Base-by-base conservation (phyloP, 148 eudicot genomes). In the Mesembryanthemum crystallinum region DNA sequence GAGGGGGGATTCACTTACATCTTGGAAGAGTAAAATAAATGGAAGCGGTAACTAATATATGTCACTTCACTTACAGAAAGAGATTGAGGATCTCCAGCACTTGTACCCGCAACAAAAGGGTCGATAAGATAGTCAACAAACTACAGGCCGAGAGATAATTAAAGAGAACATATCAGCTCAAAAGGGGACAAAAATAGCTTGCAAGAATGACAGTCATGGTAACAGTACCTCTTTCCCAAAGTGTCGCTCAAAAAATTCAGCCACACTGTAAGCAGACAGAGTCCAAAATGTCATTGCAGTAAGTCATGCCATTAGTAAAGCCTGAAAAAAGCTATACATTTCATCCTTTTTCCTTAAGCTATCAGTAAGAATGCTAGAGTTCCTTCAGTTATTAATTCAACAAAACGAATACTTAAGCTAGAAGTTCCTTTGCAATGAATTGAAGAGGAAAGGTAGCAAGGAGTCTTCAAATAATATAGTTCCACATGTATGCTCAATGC, bases 101-200 rank as follows among this genome's bases (percentile, higher is more conserved):
- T 86, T 77, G 92, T 89, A 60, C 98, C 98, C 58, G 97, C 96
- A 78, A 95, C 88, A 83, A 95, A 89, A 72, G 98, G 98, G 76
- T 95, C 97, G 80, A 95, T 86, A 62, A 92, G 85, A 85, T 90
- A 86, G 77, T 95, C 98, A 78, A 92, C 98, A 80, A 92, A 93
- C 98, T 81, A 47, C 59, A 30, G 3, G 67, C 24, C 64, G n/a
- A 63, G 49, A 64, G 18, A 70, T 30, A 52, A 23, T 21, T 64
- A 62, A 23, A 9, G 67, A 58, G 28, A 65, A 21, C 14, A 8
- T 57, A 69, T 69, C 2, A 61, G 49, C 3, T 47, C 27, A 27
- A 64, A 21, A 28, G 54, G n/a, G n/a, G n/a, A 32, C 1, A 45
- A 14, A 5, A 14, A 39, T 59, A 35, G 64, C 61, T 45, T 33